Evolutionary conservation across 2,329 filamentous ascomycete genomes (phyloP).

Genomic region (Didymella glomerata): DNA sequence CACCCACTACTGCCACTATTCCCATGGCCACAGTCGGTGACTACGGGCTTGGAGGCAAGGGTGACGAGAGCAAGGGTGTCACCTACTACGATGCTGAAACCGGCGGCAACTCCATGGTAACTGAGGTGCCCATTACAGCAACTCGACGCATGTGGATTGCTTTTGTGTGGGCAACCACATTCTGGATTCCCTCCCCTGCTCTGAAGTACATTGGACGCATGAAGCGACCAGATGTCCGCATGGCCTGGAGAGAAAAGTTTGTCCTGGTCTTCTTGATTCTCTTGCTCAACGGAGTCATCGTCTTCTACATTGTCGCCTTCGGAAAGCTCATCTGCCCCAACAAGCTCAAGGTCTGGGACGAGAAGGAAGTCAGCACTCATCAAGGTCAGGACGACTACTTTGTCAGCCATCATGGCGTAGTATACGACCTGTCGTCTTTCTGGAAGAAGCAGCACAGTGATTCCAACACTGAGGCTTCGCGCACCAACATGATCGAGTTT

Average conservation of each 20-base stretch:
- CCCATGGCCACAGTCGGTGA: conserved; percentile 69
- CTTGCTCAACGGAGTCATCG: conserved; percentile 78
- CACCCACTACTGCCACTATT: conserved; percentile 71
- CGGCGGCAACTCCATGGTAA: conserved; percentile 77
- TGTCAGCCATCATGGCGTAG: conserved; percentile 85
- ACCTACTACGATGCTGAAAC: conserved; percentile 80
- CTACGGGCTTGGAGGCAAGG: conserved; percentile 87
- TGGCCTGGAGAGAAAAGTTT: conserved; percentile 97
- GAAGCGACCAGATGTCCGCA: conserved; percentile 94
- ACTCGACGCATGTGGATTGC: conserved; percentile 80
- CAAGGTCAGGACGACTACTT: conserved; percentile 79
- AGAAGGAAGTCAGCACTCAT: conserved; percentile 74
- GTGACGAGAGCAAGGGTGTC: conserved; percentile 67
- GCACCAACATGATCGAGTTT: conserved; percentile 75
- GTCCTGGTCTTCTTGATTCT: conserved; percentile 82
- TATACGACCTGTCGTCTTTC: conserved; percentile 92
- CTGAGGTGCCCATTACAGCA: conserved; percentile 70
- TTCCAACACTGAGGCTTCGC: conserved; percentile 65
- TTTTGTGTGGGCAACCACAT: conserved; percentile 86
- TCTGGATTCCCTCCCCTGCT: conserved; percentile 89
- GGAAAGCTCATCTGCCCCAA: conserved; percentile 89
- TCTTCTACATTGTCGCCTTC: conserved; percentile 93
- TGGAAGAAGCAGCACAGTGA: conserved; percentile 88
- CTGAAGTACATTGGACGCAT: conserved; percentile 87
- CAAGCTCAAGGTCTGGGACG: conserved; percentile 86